A percentile compares a stretch with the other conserved stretches of the same genome.
These are phyloP conservation scores for Geranomyces michiganensis DNA, from an alignment of 192 early-diverging fungal genomes.

Conservation along the genomic window DNA sequence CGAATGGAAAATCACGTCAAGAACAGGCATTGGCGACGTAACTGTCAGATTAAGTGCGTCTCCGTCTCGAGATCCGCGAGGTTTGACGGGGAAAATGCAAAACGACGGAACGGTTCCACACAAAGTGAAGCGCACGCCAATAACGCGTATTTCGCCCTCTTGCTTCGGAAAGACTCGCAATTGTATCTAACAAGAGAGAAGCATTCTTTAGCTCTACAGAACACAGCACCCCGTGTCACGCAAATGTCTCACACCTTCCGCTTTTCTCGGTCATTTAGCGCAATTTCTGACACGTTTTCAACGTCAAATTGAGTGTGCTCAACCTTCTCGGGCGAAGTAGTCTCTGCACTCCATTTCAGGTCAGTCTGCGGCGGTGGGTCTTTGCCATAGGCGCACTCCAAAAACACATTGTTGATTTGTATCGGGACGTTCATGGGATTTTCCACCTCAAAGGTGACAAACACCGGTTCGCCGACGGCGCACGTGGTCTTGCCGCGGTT, in stretches of 20 bases:
- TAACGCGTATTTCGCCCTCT: conserved; percentile 72
- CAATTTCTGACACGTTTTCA: conserved; percentile 54
- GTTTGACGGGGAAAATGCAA: conserved; percentile 67
- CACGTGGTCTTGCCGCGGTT: conserved; percentile 62
- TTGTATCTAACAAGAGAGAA: no score
- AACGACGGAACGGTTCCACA: conserved; percentile 76
- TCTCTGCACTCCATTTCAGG: conserved; percentile 34
- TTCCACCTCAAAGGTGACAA: conserved; percentile 62
- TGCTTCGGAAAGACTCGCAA: conserved; percentile 71
- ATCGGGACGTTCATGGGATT: conserved; percentile 79
- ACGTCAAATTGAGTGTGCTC: conserved; percentile 59
- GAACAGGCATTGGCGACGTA: conserved; percentile 78
- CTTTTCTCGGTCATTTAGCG: conserved; percentile 56
- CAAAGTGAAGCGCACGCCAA: conserved; percentile 77
- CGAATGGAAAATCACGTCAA: conserved; percentile 75
- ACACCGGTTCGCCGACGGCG: conserved; percentile 78
- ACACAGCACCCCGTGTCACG: neutral
- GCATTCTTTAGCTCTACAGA: no score
- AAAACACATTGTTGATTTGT: conserved; percentile 62
- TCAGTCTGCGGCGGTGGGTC: conserved; percentile 29
- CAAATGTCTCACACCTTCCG: neutral
- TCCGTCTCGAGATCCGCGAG: conserved; percentile 70
- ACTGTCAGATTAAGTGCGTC: conserved; percentile 67
- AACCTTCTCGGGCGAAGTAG: conserved; percentile 26
- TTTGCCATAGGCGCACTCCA: conserved; percentile 48